phyloP scores from a whole-genome alignment of 306 rosid genomes.

The Oxytropis ochrocephala region DNA sequence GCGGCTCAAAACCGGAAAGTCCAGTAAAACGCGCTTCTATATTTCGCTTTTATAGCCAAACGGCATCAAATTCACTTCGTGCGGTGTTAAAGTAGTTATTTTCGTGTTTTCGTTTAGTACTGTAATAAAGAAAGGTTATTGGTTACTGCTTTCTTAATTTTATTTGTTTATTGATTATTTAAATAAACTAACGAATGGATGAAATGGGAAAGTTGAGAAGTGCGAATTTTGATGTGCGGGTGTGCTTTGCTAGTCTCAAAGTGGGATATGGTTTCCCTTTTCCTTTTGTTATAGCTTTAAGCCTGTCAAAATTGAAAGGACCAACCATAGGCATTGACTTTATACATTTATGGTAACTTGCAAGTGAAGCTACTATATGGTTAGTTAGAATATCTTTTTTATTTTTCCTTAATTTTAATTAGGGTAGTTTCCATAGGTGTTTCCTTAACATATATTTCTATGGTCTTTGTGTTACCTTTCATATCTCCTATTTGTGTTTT shows the following conservation, averaged over 20 bases:
- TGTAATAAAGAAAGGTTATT: neutral
- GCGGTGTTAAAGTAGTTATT: constrained; percentile 6
- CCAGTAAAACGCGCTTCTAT: constrained; percentile 16
- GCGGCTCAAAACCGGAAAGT: constrained; percentile 21
- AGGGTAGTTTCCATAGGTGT: neutral
- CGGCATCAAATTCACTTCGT: constrained; percentile 9
- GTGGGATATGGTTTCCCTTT: neutral
- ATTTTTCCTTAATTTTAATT: neutral
- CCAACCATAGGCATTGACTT: constrained; percentile 11
- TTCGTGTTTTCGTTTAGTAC: constrained; percentile 4
- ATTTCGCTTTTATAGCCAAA: constrained; percentile 4
- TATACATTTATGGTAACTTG: constrained; percentile 3
- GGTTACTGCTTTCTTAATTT: neutral
- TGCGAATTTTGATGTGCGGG: neutral
- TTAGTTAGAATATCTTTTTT: neutral
- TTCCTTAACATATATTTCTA: too few species aligned
- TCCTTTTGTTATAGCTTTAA: neutral
- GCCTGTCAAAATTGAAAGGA: neutral
- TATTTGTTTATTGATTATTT: neutral
- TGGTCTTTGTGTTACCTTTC: too few species aligned
- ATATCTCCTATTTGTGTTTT: too few species aligned
- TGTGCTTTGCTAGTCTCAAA: constrained; percentile 15
- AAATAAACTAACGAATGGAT: neutral
- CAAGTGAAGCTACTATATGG: neutral
- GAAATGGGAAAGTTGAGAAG: constrained; percentile 1